phyloP scores from a whole-genome alignment of 2,329 filamentous ascomycete genomes.

The Pseudogymnoascus sp. region DNA sequence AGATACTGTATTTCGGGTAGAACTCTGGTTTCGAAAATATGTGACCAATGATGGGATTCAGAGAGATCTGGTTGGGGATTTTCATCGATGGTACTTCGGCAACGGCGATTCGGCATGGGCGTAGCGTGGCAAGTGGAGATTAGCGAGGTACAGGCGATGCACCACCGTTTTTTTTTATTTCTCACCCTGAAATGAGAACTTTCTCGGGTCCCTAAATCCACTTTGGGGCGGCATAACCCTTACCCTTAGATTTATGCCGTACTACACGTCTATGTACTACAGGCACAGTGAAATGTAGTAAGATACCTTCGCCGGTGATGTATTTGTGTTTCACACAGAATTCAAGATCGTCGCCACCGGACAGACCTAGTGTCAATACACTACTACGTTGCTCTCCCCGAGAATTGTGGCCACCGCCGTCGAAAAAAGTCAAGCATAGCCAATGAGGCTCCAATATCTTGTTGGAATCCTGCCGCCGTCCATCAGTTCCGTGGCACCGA shows the following conservation, averaged over 20 bases:
- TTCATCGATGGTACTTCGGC: slow-evolving; percentile 6
- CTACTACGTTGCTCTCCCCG: slow-evolving; percentile 2
- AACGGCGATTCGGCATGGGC: not conserved
- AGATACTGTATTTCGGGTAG: not conserved
- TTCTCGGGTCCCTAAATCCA: not conserved
- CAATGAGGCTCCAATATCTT: slow-evolving; percentile 1
- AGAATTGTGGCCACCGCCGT: slow-evolving; percentile 3
- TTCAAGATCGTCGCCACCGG: slow-evolving; percentile 4
- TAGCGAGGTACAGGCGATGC: not conserved
- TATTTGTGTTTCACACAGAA: not conserved
- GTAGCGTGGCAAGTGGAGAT: slow-evolving; percentile 1
- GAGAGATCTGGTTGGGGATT: not conserved
- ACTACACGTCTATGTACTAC: not conserved
- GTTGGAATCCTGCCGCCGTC: not conserved
- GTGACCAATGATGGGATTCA: not conserved
- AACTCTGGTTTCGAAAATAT: not conserved
- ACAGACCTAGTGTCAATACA: not conserved
- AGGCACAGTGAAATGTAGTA: not conserved
- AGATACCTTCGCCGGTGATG: not conserved
- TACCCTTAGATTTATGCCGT: slow-evolving; percentile 1
- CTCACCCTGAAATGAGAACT: not conserved
- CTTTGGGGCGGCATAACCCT: not conserved
- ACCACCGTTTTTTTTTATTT: not conserved
- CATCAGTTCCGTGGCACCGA: not conserved
- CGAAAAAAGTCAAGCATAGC: not conserved